phyloP scores from a whole-genome alignment of 164 flowering plant species.

The Tetracentron sinense region DNA sequence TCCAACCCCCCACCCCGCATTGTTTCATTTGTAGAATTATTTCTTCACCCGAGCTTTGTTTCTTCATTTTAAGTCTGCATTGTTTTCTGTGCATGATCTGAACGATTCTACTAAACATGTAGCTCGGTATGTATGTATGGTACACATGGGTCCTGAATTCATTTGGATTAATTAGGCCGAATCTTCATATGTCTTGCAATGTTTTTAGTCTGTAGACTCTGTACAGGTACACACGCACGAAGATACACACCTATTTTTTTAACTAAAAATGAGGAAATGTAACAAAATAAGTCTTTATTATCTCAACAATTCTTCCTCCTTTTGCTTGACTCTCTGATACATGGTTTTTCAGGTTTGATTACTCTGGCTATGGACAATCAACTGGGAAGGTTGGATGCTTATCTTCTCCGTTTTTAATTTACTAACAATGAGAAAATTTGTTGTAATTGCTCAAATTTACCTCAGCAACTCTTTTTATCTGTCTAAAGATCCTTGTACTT shows the following conservation, averaged over 20 bases:
- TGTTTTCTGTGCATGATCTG: background rate
- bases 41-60: background rate
- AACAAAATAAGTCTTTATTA: background rate
- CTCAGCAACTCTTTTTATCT: background rate
- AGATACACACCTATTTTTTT: no score
- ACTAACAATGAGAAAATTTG: background rate
- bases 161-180: background rate
- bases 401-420: conserved; percentile 6
- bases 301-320: background rate
- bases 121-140: background rate
- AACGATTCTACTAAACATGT: background rate
- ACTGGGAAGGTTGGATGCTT: conserved; percentile 66
- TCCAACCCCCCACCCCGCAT: background rate
- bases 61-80: background rate
- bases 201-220: background rate
- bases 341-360: conserved; percentile 58
- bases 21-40: background rate
- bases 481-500: background rate
- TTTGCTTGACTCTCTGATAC: background rate
- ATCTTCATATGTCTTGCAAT: background rate
- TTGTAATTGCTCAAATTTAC: background rate
- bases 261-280: no score
- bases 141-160: background rate
- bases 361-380: conserved; percentile 88
- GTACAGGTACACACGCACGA: background rate